Evolutionary conservation across 2,329 filamentous ascomycete genomes (phyloP).

Genomic region (Lomentospora prolificans): DNA sequence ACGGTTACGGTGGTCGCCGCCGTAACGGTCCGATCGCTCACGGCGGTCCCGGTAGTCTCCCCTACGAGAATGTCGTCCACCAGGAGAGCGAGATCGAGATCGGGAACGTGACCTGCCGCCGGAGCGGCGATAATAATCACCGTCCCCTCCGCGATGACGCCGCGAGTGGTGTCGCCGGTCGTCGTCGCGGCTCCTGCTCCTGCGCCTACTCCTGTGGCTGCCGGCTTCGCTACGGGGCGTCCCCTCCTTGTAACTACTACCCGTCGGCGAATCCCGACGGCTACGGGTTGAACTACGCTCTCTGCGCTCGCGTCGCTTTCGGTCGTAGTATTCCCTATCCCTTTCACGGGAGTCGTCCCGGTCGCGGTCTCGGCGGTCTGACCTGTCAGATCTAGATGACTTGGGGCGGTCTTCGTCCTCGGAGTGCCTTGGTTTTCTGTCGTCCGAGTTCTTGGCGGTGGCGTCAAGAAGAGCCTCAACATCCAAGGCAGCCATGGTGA

Average conservation of each 20-base stretch:
- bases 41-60: conserved; percentile 38
- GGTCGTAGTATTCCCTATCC: conserved; percentile 44
- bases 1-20: conserved; percentile 36
- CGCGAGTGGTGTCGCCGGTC: conserved; percentile 64
- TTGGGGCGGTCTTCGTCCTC: conserved; percentile 51
- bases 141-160: conserved; percentile 61
- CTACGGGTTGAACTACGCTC: conserved; percentile 43
- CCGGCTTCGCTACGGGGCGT: conserved; percentile 67
- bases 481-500: conserved; percentile 47
- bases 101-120: conserved; percentile 54
- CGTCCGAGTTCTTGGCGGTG: conserved; percentile 54
- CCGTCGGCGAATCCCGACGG: conserved; percentile 37
- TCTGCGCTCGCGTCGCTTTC: conserved; percentile 38
- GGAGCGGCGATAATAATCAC: conserved; percentile 54
- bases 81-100: conserved; percentile 65
- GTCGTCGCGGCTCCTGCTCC: conserved; percentile 70
- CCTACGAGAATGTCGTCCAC: conserved; percentile 46
- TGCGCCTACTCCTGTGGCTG: conserved; percentile 72
- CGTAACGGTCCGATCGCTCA: conserved; percentile 37
- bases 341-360: conserved; percentile 45
- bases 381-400: conserved; percentile 33
- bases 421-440: conserved; percentile 34
- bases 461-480: conserved; percentile 88
- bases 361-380: conserved; percentile 35
- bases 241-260: conserved; percentile 44